A percentile compares a stretch with the other conserved stretches of the same genome.
Evolutionary conservation across 805 yeast species (phyloP).

Genomic region (Yarrowia sp.): DNA sequence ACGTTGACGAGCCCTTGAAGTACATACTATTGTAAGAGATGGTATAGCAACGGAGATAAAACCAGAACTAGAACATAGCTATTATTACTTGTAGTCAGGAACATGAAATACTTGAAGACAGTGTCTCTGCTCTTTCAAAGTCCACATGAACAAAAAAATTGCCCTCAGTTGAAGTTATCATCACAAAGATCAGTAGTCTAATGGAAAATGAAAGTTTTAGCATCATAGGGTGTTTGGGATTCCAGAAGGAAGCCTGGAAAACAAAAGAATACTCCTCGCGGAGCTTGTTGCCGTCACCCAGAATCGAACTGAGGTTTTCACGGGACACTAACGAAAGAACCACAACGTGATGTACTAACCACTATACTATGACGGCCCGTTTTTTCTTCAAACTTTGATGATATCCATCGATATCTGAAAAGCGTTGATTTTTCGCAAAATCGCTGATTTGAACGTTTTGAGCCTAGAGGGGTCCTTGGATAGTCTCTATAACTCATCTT

Average conservation of each 20-base stretch:
- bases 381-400: not conserved
- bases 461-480: not conserved
- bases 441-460: no score
- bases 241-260: no score
- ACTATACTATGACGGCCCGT: slow-evolving; percentile 37
- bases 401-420: not conserved
- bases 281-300: slow-evolving; percentile 36
- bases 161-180: slow-evolving; percentile 30
- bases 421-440: not conserved
- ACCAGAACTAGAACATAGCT: no score
- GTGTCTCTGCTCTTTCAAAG: no score
- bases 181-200: slow-evolving; percentile 36
- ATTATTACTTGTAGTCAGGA: no score
- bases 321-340: slow-evolving; percentile 17
- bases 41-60: no score
- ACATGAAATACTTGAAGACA: no score
- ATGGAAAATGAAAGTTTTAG: slow-evolving; percentile 27
- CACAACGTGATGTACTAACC: slow-evolving; percentile 39
- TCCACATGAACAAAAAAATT: no score
- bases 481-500: not conserved
- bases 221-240: slow-evolving; percentile 19
- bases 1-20: no score
- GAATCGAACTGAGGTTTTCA: slow-evolving; percentile 39
- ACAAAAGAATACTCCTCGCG: slow-evolving; percentile 8
- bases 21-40: no score